Base-by-base conservation (phyloP, 305 asterid species). In the Rubia tinctorum region DNA sequence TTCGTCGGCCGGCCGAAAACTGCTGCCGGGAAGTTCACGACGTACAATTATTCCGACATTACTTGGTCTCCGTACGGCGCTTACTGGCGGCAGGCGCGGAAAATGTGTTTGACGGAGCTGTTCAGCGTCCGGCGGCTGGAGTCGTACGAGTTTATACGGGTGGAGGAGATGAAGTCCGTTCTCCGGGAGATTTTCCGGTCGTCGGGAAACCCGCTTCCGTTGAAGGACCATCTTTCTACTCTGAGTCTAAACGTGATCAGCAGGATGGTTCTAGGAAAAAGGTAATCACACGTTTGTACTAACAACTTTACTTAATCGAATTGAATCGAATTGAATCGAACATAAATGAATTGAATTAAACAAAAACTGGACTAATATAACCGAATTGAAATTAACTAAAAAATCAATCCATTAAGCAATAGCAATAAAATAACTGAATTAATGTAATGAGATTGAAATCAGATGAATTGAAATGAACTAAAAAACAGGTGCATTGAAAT, bases 51-150 rank as follows among this genome's bases (percentile, higher is more conserved):
- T 75, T 90, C 97, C 61, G 95, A 93, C 79, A 89, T 93, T 71
- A 88, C 96, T 0, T 90, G 96, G 98, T 89, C 98, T 10, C 95
- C 95, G 2, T 93, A 93, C 83, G 98, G 98, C 6, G 84, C 95
- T 11, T 93, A 91, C 71, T 93, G 96, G 97, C 77, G 92, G 3
- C 97, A 89, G 83, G 98, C 96, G 53, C 90, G 98, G 25, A 85
- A 82, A 40, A 89, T 89, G 95, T 91, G 91, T 67, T 59, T 88
- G 11, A 80, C 75, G 89, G 98, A 93, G 76, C 83, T 93, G 6
- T 93, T 93, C 78, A 93, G 97, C 79, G 82, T 55, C 0, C 81
- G 71, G 53, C 51, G 98, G 55, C 91, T 93, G 1, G 90, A 89
- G 8, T 86, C 95, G 0, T 93, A 85, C 69, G 97, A 90, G 79